These are phyloP conservation scores for Fusarium liriodendri DNA, from an alignment of 2,329 filamentous ascomycete species.

Conservation along the genomic window DNA sequence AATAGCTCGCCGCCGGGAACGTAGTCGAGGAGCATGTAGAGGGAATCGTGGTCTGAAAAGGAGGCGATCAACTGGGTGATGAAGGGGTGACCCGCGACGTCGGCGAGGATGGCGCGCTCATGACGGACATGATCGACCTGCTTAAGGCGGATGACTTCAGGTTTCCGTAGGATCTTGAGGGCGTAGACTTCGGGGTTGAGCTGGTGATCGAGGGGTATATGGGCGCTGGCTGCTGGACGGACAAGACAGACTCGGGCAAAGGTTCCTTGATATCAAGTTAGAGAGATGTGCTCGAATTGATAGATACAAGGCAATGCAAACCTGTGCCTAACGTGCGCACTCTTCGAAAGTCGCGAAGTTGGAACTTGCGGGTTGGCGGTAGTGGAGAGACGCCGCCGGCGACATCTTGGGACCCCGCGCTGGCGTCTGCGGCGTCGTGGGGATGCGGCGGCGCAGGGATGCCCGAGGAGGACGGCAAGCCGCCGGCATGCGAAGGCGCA, in stretches of 20 bases:
- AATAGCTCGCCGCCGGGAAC: constrained; percentile 88
- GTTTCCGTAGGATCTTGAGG: constrained; percentile 81
- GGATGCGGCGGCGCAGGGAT: constrained; percentile 37
- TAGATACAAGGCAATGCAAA: constrained; percentile 47
- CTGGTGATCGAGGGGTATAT: constrained; percentile 49
- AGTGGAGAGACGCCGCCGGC: constrained; percentile 26
- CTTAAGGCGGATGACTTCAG: constrained; percentile 82
- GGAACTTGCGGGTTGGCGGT: constrained; percentile 46
- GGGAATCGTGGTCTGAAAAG: constrained; percentile 81
- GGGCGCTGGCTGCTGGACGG: constrained; percentile 68
- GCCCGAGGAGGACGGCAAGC: constrained; percentile 39
- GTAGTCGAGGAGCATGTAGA: constrained; percentile 88
- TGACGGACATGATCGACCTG: constrained; percentile 89
- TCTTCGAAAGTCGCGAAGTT: constrained; percentile 71
- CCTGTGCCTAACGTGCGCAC: constrained; percentile 83
- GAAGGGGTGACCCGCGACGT: constrained; percentile 84
- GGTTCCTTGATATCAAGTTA: constrained; percentile 63
- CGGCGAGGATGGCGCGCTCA: constrained; percentile 81
- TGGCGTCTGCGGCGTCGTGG: constrained; percentile 25
- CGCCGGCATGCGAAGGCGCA: constrained; percentile 45
- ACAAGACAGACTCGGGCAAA: constrained; percentile 88
- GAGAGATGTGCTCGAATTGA: background rate
- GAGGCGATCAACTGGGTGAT: constrained; percentile 83
- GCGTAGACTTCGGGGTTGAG: constrained; percentile 72
- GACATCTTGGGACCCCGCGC: constrained; percentile 34